These are phyloP conservation scores for Cornus kousa DNA, from an alignment of 148 eudicot species.

Conservation along the genomic window DNA sequence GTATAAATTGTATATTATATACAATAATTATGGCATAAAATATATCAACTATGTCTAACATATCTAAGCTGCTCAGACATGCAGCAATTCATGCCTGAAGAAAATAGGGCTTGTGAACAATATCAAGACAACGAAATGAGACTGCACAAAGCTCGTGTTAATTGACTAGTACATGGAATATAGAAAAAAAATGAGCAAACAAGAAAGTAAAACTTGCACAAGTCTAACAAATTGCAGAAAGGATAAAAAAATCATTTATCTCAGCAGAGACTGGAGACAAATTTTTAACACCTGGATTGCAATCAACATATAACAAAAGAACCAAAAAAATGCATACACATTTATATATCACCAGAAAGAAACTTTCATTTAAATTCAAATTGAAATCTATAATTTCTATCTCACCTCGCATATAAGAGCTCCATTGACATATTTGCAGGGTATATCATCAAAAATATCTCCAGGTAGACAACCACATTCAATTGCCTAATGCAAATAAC, in stretches of 20 bases:
- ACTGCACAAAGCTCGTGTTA: not conserved
- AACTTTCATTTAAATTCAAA: not conserved
- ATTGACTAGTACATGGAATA: not conserved
- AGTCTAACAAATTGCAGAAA: not conserved
- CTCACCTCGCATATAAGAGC: slow-evolving; percentile 21
- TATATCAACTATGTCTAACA: too few relatives aligned
- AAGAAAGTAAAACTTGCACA: not conserved
- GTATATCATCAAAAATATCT: slow-evolving; percentile 17
- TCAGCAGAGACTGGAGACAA: not conserved
- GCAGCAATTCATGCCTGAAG: not conserved
- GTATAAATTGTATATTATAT: too few relatives aligned
- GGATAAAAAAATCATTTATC: not conserved
- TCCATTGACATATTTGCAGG: slow-evolving; percentile 21
- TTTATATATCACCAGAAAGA: not conserved
- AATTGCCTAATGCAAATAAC: slow-evolving; percentile 13
- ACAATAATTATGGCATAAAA: too few relatives aligned
- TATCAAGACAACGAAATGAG: not conserved
- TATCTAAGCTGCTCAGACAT: not conserved
- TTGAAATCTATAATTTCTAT: not conserved
- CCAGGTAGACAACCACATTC: slow-evolving; percentile 20
- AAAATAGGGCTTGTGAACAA: not conserved
- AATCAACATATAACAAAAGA: not conserved
- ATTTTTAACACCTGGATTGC: not conserved
- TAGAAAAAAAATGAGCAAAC: not conserved
- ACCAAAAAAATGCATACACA: too few relatives aligned